A percentile compares a stretch with the other conserved stretches of the same genome.
Evolutionary conservation across 345 rosid species (phyloP).

Genomic region (Populus alba): DNA sequence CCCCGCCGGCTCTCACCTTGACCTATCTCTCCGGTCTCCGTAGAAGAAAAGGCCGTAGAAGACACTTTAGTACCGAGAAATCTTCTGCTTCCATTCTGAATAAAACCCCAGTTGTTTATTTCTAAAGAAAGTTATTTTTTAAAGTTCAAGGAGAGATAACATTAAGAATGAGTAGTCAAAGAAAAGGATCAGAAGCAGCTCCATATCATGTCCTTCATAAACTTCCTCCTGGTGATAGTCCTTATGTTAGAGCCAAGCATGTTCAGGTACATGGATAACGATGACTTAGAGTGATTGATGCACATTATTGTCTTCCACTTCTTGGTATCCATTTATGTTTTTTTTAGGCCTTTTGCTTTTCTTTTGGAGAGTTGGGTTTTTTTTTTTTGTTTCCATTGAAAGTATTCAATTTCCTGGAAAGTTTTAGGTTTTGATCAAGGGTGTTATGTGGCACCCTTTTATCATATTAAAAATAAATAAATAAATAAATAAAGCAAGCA

Average conservation of each 20-base stretch:
- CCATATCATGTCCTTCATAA: conserved; percentile 62
- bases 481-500: too few relatives aligned
- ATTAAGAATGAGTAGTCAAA: neutral
- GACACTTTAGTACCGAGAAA: neutral
- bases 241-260: conserved; percentile 82
- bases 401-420: neutral
- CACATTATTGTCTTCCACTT: neutral
- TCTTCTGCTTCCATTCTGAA: neutral
- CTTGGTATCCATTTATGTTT: neutral
- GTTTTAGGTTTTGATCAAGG: neutral
- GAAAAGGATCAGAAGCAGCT: neutral
- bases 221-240: conserved; percentile 82
- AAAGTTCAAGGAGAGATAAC: neutral
- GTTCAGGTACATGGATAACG: conserved; percentile 58
- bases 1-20: neutral
- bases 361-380: neutral
- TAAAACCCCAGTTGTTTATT: neutral
- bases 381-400: neutral
- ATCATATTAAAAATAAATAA: neutral
- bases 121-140: neutral
- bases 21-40: neutral
- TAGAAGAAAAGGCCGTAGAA: neutral
- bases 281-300: neutral
- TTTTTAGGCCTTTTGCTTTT: neutral
- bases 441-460: neutral